Evolutionary conservation across 192 early-diverging fungal genomes (phyloP).

Genomic region (Coemansia reversa): DNA sequence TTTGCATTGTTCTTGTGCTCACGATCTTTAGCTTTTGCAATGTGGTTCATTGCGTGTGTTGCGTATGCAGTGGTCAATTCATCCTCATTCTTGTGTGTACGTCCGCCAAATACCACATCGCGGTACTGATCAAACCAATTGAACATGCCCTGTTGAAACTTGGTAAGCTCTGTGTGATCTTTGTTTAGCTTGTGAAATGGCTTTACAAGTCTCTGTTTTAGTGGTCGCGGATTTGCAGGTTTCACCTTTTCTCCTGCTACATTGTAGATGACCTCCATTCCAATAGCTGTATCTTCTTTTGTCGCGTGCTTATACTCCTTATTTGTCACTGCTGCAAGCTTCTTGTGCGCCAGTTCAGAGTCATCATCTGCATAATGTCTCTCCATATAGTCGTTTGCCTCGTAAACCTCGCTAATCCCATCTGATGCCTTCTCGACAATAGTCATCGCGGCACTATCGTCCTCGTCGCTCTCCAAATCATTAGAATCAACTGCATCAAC

Average conservation of each 20-base stretch:
- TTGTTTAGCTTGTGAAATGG: constrained; percentile 42
- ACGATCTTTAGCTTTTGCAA: constrained; percentile 71
- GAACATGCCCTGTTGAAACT: constrained; percentile 62
- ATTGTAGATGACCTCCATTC: constrained; percentile 33
- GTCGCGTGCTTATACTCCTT: constrained; percentile 39
- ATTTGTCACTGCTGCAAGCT: constrained; percentile 36
- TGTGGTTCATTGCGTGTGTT: constrained; percentile 90
- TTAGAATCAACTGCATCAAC: constrained; percentile 29
- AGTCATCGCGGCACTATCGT: neutral
- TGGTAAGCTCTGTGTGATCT: constrained; percentile 18
- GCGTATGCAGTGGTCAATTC: constrained; percentile 72
- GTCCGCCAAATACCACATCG: constrained; percentile 74
- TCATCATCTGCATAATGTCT: constrained; percentile 30
- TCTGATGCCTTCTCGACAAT: constrained; percentile 1
- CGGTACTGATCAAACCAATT: constrained; percentile 68
- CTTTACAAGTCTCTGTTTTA: constrained; percentile 32
- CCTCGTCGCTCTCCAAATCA: constrained; percentile 8
- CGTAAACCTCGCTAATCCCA: constrained; percentile 21
- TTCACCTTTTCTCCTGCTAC: constrained; percentile 24
- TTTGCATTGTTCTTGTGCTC: constrained; percentile 73
- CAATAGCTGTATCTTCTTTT: constrained; percentile 36
- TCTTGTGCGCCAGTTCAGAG: constrained; percentile 36
- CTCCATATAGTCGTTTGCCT: constrained; percentile 41
- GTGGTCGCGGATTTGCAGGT: constrained; percentile 21
- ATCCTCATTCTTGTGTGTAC: constrained; percentile 60